Percentiles rank a stretch among this genome's conserved stretches.
phyloP scores from a whole-genome alignment of 177 flowering plant species.

The Tripterygium wilfordii region DNA sequence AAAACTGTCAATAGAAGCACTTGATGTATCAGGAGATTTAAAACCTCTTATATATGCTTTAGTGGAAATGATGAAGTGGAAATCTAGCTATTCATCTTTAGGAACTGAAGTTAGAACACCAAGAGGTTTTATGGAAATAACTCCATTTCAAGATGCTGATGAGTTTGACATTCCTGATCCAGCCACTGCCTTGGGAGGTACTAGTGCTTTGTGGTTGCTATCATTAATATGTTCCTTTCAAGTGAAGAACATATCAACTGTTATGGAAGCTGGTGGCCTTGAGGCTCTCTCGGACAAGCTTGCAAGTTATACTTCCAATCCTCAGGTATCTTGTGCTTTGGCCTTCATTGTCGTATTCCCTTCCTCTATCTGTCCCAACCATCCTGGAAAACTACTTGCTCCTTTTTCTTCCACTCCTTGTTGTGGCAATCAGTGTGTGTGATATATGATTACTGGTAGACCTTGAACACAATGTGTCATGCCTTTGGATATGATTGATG shows the following conservation, averaged over 20 bases:
- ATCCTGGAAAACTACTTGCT: too few relatives aligned
- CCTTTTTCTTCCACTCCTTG: too few relatives aligned
- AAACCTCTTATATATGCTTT: slow-evolving; percentile 59
- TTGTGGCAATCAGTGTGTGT: too few relatives aligned
- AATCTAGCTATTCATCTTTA: slow-evolving; percentile 35
- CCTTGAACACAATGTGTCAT: too few relatives aligned
- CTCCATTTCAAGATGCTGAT: slow-evolving; percentile 46
- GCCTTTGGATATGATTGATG: too few relatives aligned
- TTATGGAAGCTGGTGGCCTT: slow-evolving; percentile 82
- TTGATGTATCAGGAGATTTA: slow-evolving; percentile 52
- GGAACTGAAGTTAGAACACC: slow-evolving; percentile 61
- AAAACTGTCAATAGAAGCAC: slow-evolving; percentile 51
- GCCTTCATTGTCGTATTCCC: too few relatives aligned
- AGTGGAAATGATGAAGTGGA: slow-evolving; percentile 65
- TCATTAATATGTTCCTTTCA: slow-evolving; percentile 57
- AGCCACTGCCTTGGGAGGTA: slow-evolving; percentile 60
- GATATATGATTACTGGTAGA: too few relatives aligned
- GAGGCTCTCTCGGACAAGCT: slow-evolving; percentile 75
- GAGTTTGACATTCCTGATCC: slow-evolving; percentile 70
- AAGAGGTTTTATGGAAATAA: slow-evolving; percentile 51
- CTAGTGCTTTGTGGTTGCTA: slow-evolving; percentile 78
- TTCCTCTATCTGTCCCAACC: too few relatives aligned
- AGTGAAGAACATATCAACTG: slow-evolving; percentile 35
- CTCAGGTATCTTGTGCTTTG: too few relatives aligned
- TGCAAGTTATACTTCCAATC: slow-evolving; percentile 45